phyloP scores from a whole-genome alignment of 208 protist genomes.

The Acanthamoeba rhysodes region DNA sequence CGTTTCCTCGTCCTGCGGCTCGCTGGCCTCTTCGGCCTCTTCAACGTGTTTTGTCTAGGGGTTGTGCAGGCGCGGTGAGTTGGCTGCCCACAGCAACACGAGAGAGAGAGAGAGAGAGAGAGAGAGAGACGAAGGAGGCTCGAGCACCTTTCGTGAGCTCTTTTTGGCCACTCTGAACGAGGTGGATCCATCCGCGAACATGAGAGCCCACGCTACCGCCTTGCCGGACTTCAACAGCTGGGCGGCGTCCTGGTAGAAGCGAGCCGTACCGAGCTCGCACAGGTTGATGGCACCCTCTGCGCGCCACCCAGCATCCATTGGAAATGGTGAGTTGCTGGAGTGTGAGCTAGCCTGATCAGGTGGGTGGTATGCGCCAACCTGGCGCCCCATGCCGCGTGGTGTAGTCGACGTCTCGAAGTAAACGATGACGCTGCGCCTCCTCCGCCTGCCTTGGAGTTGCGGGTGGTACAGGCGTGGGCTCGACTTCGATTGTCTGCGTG shows the following conservation, averaged over 20 bases:
- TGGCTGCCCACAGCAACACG: not conserved
- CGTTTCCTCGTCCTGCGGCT: not conserved
- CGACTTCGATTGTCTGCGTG: not conserved
- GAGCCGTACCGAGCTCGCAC: not conserved
- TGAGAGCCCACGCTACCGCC: slow-evolving; percentile 10
- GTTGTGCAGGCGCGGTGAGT: not conserved
- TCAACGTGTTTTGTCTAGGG: not conserved
- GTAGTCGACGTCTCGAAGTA: not conserved
- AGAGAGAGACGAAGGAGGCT: not conserved
- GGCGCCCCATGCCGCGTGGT: not conserved
- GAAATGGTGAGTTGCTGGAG: not conserved
- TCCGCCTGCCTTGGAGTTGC: not conserved
- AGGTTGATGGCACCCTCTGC: slow-evolving; percentile 43
- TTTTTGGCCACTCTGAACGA: not conserved
- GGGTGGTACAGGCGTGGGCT: not conserved
- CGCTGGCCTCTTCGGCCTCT: not conserved
- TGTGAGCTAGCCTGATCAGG: not conserved
- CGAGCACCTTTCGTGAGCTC: not conserved
- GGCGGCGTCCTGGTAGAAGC: not conserved
- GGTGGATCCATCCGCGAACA: slow-evolving; percentile 3
- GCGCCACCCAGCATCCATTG: too few species aligned
- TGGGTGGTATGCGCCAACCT: not conserved
- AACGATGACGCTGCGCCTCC: not conserved
- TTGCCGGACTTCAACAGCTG: slow-evolving; percentile 20
- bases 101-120: not conserved